phyloP scores from a whole-genome alignment of 164 flowering plant species.

The Paratinospora sagittata region DNA sequence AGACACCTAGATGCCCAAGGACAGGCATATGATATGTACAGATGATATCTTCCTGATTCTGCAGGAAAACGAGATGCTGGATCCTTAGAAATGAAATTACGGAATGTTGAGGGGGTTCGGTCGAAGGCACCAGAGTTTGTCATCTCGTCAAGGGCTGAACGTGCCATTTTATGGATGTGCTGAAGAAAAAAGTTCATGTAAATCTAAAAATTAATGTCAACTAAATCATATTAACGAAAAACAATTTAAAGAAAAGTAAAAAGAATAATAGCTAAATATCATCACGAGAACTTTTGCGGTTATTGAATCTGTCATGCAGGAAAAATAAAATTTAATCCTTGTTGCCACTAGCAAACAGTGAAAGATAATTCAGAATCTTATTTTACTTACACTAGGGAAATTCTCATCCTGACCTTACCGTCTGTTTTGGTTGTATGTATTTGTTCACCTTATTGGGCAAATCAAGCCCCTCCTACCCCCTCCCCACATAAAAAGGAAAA shows the following conservation, averaged over 20 bases:
- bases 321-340: too few species aligned
- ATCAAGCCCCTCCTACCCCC: too few species aligned
- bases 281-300: too few species aligned
- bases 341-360: too few species aligned
- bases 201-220: neutral
- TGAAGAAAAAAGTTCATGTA: constrained; percentile 19
- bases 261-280: neutral
- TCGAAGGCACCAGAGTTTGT: constrained; percentile 77
- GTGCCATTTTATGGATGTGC: constrained; percentile 58
- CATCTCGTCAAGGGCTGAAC: constrained; percentile 69
- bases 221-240: neutral
- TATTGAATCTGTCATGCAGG: too few species aligned
- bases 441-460: too few species aligned
- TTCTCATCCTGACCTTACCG: too few species aligned
- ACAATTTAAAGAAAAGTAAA: neutral
- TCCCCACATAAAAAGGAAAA: too few species aligned
- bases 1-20: constrained; percentile 99
- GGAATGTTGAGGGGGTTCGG: constrained; percentile 80
- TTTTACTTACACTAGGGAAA: too few species aligned
- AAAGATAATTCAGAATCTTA: neutral
- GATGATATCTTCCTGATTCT: constrained; percentile 87
- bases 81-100: constrained; percentile 58
- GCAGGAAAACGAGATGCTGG: constrained; percentile 64
- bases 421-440: too few species aligned
- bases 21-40: constrained; percentile 87